Evolutionary conservation across 345 rosid species (phyloP).

Genomic region (Populus ilicifolia): DNA sequence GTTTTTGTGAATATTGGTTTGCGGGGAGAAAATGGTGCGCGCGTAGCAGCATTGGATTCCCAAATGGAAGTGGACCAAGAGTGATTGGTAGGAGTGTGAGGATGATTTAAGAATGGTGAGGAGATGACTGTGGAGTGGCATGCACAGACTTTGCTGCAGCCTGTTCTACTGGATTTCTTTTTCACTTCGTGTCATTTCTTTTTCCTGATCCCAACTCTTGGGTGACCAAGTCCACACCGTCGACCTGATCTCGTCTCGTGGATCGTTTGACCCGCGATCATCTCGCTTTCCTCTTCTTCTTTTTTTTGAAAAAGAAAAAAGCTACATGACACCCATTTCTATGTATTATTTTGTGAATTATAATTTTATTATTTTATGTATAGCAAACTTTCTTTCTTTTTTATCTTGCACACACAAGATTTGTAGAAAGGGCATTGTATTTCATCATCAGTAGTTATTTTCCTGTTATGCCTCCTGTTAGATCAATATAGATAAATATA

Average conservation of each 20-base stretch:
- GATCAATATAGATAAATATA: too few relatives aligned
- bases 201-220: neutral
- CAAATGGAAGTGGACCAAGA: slow-evolving; percentile 48
- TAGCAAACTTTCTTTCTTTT: too few relatives aligned
- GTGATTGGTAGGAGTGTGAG: slow-evolving; percentile 57
- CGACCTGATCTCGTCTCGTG: too few relatives aligned
- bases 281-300: too few relatives aligned
- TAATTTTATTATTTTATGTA: too few relatives aligned
- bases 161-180: slow-evolving; percentile 37
- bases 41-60: slow-evolving; percentile 9
- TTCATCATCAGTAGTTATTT: too few relatives aligned
- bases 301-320: too few relatives aligned
- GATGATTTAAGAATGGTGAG: slow-evolving; percentile 47
- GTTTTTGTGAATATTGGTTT: neutral
- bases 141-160: slow-evolving; percentile 72
- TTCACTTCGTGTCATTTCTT: neutral
- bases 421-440: neutral
- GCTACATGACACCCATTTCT: too few relatives aligned
- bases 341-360: too few relatives aligned
- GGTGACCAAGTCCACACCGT: too few relatives aligned
- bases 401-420: neutral
- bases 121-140: slow-evolving; percentile 65
- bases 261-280: too few relatives aligned
- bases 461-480: too few relatives aligned
- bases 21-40: slow-evolving; percentile 32